A percentile compares a stretch with the other conserved stretches of the same genome.
Evolutionary conservation across 371 early-diverging fungal species (phyloP).

Genomic region (Actinomortierella ambigua): DNA sequence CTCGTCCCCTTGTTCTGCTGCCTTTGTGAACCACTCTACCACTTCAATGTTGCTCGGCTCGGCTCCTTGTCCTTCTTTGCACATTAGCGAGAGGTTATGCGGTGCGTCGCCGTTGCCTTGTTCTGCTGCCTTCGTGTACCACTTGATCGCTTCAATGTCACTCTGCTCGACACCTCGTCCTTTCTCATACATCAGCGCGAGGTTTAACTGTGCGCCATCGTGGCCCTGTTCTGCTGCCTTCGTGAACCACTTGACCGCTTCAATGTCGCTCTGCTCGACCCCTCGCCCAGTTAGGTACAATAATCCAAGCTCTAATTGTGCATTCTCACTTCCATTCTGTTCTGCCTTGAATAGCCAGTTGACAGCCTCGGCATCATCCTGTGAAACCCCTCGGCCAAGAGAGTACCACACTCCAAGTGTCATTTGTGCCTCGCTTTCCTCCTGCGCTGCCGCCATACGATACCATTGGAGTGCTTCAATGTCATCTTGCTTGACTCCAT

Average conservation of each 20-base stretch:
- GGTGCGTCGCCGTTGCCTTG: slow-evolving; percentile 78
- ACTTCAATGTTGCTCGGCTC: slow-evolving; percentile 62
- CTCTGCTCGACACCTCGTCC: slow-evolving; percentile 72
- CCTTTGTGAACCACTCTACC: slow-evolving; percentile 78
- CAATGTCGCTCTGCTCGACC: slow-evolving; percentile 61
- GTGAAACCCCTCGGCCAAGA: slow-evolving; percentile 77
- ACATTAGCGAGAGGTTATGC: slow-evolving; percentile 80
- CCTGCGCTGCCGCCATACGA: slow-evolving; percentile 63
- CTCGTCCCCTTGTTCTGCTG: slow-evolving; percentile 79
- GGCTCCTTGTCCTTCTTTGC: slow-evolving; percentile 85
- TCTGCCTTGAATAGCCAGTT: slow-evolving; percentile 74
- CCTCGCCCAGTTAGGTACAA: no score
- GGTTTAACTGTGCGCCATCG: slow-evolving; percentile 66
- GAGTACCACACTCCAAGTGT: slow-evolving; percentile 87
- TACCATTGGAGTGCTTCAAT: slow-evolving; percentile 75
- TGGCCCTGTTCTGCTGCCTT: slow-evolving; percentile 68
- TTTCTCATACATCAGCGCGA: slow-evolving; percentile 81
- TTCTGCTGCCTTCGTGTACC: slow-evolving; percentile 74
- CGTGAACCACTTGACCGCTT: slow-evolving; percentile 78
- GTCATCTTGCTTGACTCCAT: slow-evolving; percentile 74
- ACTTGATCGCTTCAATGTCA: slow-evolving; percentile 59
- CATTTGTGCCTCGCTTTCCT: slow-evolving; percentile 77
- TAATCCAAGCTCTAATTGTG: slow-evolving; percentile 79
- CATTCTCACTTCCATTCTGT: slow-evolving; percentile 78
- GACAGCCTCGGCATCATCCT: slow-evolving; percentile 66